Evolutionary conservation across 208 protist genomes (phyloP).

Genomic region (Novymonas esmeraldas): DNA sequence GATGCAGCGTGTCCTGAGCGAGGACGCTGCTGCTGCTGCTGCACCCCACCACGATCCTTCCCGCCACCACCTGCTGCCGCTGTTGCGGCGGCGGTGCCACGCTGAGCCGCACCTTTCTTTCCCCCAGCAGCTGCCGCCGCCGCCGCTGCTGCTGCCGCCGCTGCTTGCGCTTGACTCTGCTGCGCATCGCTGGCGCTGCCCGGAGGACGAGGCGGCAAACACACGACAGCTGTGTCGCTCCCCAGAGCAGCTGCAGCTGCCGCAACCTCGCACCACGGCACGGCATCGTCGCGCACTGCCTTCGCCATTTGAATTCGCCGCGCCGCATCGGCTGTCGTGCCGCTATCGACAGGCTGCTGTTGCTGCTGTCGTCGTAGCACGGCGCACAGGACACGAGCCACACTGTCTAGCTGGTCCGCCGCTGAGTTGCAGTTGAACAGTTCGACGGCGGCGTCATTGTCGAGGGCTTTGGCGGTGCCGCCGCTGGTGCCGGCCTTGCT

Average conservation of each 20-base stretch:
- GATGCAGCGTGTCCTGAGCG: neutral
- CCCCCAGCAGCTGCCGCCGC: neutral
- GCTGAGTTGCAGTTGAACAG: constrained; percentile 20
- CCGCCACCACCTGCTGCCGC: no score
- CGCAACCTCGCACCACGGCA: constrained; percentile 17
- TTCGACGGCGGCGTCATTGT: constrained; percentile 6
- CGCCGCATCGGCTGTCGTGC: neutral
- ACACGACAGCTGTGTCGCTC: neutral
- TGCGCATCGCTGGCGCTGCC: neutral
- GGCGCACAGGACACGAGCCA: constrained; percentile 24
- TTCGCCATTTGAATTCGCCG: constrained; percentile 20
- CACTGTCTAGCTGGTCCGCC: constrained; percentile 30
- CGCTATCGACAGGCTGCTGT: neutral
- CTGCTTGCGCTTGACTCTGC: neutral
- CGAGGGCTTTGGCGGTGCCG: neutral
- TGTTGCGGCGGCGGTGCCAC: neutral
- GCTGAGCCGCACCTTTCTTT: constrained; percentile 1
- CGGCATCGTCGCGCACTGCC: constrained; percentile 21
- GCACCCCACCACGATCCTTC: neutral
- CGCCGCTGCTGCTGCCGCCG: neutral
- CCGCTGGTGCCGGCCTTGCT: constrained; percentile 2
- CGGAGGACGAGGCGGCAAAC: neutral
- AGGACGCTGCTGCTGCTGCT: neutral
- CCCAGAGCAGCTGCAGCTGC: neutral
- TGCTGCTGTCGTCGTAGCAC: constrained; percentile 1